Percentiles rank a stretch among this genome's conserved stretches.
phyloP scores from a whole-genome alignment of 2,329 filamentous ascomycete species.

The Thelonectria discophora region DNA sequence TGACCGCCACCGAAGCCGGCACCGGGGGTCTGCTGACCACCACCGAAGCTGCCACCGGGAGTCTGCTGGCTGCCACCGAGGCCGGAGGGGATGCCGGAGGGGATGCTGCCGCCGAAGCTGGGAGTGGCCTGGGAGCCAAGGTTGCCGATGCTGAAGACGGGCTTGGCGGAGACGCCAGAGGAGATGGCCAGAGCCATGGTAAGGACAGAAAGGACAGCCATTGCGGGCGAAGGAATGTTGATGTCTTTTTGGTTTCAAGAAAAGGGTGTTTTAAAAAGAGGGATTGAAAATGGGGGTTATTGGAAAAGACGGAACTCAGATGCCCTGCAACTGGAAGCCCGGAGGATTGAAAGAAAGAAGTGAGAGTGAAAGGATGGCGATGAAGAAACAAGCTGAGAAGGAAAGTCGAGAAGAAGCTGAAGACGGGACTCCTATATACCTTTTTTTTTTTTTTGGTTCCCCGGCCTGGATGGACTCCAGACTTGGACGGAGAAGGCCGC shows the following conservation, averaged over 20 bases:
- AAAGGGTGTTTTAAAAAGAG: constrained; percentile 15
- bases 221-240: constrained; percentile 29
- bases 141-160: constrained; percentile 28
- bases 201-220: constrained; percentile 41
- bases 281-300: constrained; percentile 25
- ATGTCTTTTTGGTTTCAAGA: constrained; percentile 4
- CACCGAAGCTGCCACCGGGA: constrained; percentile 3
- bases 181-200: constrained; percentile 41
- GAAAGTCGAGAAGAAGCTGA: constrained; percentile 15
- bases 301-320: constrained; percentile 39
- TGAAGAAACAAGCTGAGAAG: constrained; percentile 31
- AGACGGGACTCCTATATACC: constrained; percentile 34
- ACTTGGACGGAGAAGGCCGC: constrained; percentile 14
- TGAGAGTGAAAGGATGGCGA: constrained; percentile 33
- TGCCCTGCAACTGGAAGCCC: constrained; percentile 42
- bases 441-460: too few relatives aligned
- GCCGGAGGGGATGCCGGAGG: constrained; percentile 6
- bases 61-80: constrained; percentile 9
- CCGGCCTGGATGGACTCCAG: not conserved
- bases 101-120: not conserved
- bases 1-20: not conserved
- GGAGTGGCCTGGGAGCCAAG: not conserved
- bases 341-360: constrained; percentile 36
- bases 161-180: constrained; percentile 30
- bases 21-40: constrained; percentile 5